These are phyloP conservation scores for Suhomyces kunorum DNA, from an alignment of 1,139 yeast genomes.

Conservation along the genomic window DNA sequence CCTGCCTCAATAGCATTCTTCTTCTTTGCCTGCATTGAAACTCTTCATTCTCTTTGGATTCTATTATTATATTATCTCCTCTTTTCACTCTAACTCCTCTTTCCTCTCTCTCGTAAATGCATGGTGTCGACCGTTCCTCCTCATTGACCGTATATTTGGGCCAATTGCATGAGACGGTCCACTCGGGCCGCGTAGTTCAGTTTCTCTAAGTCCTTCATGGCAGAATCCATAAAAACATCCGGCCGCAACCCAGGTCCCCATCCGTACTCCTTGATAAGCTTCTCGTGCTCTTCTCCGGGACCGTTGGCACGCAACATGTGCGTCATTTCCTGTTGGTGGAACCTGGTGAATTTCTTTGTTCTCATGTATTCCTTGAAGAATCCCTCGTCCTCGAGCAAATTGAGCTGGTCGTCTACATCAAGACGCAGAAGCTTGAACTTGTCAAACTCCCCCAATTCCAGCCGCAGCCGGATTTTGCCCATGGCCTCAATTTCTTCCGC, in stretches of 20 bases:
- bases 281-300: slow-evolving; percentile 11
- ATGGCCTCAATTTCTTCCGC: background rate
- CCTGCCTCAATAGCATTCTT: too few species aligned
- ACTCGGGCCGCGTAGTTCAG: slow-evolving; percentile 20
- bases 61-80: too few species aligned
- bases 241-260: slow-evolving; percentile 23
- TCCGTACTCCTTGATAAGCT: slow-evolving; percentile 13
- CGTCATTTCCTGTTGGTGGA: slow-evolving; percentile 31
- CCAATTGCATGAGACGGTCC: slow-evolving; percentile 10
- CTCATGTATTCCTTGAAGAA: slow-evolving; percentile 29
- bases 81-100: too few species aligned
- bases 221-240: slow-evolving; percentile 31
- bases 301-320: slow-evolving; percentile 14
- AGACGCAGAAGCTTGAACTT: slow-evolving; percentile 25
- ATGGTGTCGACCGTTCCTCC: too few species aligned
- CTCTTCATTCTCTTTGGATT: too few species aligned
- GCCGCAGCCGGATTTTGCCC: background rate
- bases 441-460: slow-evolving; percentile 24
- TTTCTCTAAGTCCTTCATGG: slow-evolving; percentile 21
- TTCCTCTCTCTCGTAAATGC: too few species aligned
- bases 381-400: slow-evolving; percentile 27
- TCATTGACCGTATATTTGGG: slow-evolving; percentile 1
- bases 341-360: slow-evolving; percentile 28
- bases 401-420: slow-evolving; percentile 29
- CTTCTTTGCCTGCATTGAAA: too few species aligned